Conservation (phyloP, 495 filamentous ascomycete species). For the Penicillium cinerascens region DNA sequence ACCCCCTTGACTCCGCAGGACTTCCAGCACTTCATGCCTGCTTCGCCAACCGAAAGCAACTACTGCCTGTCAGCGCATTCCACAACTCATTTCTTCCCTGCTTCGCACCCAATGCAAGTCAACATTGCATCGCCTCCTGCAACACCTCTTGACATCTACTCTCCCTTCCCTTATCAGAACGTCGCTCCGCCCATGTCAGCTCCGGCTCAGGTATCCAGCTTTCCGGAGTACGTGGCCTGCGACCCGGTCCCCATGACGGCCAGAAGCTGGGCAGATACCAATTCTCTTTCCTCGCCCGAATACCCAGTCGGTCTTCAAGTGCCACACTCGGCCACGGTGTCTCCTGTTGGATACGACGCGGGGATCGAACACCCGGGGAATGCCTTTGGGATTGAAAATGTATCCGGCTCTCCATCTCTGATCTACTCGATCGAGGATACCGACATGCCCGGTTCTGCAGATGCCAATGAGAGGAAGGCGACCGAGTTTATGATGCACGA, state of each 20-base stretch:
- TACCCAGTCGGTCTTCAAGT: conserved; percentile 34
- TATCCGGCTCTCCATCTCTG: conserved; percentile 34
- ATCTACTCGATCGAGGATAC: conserved; percentile 37
- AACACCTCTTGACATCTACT: conserved; percentile 42
- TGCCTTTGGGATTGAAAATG: conserved; percentile 21
- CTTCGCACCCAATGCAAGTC: conserved; percentile 44
- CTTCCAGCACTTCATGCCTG: conserved; percentile 42
- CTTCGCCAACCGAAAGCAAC: conserved; percentile 35
- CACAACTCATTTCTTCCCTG: conserved; percentile 36
- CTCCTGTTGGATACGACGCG: conserved; percentile 35
- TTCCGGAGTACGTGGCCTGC: conserved; percentile 38
- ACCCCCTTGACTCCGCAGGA: conserved; percentile 47
- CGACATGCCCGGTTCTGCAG: conserved; percentile 28
- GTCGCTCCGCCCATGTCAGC: conserved; percentile 45
- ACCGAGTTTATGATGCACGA: conserved; percentile 44
- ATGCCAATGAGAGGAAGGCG: conserved; percentile 28
- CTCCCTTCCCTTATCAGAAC: conserved; percentile 37
- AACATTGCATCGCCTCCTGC: conserved; percentile 47
- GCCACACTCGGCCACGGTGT: conserved; percentile 33
- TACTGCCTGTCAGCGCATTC: conserved; percentile 43
- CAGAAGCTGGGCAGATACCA: conserved; percentile 41
- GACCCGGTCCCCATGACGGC: conserved; percentile 34
- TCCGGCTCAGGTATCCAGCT: conserved; percentile 41
- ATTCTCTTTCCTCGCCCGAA: conserved; percentile 41
- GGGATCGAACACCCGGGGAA: conserved; percentile 27